Percentiles rank a stretch among this genome's conserved stretches.
These are phyloP conservation scores for Arthrobotrys megalospora DNA, from an alignment of 2,329 filamentous ascomycete species.

Conservation along the genomic window DNA sequence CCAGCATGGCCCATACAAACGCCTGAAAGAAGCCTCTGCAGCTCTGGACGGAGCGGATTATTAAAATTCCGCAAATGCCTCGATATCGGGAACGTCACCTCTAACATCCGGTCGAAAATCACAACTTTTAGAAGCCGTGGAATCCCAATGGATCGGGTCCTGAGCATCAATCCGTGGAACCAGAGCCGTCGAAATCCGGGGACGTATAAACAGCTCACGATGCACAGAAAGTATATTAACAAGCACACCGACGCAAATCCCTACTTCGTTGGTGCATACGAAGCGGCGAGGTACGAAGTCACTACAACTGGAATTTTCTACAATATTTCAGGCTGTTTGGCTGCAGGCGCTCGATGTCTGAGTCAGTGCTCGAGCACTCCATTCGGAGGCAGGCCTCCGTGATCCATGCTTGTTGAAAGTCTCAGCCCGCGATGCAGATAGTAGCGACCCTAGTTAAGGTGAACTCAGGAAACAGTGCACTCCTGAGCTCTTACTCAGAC, in stretches of 20 bases:
- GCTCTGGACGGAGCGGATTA: constrained; percentile 21
- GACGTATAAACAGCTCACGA: not conserved
- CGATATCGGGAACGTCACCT: not conserved
- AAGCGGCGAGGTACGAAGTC: not conserved
- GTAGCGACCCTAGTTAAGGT: not conserved
- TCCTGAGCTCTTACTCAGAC: constrained; percentile 18
- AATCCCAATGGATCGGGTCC: constrained; percentile 8
- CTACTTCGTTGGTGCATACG: not conserved
- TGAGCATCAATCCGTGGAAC: constrained; percentile 11
- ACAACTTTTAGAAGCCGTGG: not conserved
- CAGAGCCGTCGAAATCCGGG: not conserved
- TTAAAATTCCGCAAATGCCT: constrained; percentile 16
- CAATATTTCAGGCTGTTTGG: constrained; percentile 13
- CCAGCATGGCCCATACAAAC: too few species aligned
- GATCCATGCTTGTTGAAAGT: constrained; percentile 1
- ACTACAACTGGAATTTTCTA: not conserved
- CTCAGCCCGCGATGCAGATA: not conserved
- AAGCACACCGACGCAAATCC: not conserved
- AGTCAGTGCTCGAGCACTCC: not conserved
- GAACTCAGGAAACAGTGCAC: not conserved
- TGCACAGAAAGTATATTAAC: not conserved
- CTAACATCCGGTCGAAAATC: not conserved
- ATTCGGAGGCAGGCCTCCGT: constrained; percentile 17
- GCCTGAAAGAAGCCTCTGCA: too few species aligned
- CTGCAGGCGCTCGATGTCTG: not conserved